These are phyloP conservation scores for Diaporthe batatas DNA, from an alignment of 2,329 filamentous ascomycete species.

Conservation along the genomic window DNA sequence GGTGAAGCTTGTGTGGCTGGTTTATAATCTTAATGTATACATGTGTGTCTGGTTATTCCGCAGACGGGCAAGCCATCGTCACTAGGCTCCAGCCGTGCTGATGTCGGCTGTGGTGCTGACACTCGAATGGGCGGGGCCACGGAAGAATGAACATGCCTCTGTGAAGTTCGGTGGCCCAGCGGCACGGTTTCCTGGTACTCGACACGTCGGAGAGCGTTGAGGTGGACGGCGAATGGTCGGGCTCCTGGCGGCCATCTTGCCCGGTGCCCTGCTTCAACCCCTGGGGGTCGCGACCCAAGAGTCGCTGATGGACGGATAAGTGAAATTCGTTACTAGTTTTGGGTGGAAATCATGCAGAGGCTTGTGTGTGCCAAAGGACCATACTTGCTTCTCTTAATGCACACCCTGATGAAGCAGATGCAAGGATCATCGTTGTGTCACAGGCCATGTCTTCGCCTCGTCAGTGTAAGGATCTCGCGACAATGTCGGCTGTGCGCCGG, in stretches of 20 bases:
- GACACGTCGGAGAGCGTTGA: background rate
- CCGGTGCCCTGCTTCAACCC: background rate
- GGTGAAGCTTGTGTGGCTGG: slow-evolving; percentile 16
- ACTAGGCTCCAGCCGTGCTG: slow-evolving; percentile 21
- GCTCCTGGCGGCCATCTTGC: background rate
- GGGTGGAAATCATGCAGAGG: background rate
- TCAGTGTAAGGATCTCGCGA: slow-evolving; percentile 12
- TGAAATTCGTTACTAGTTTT: slow-evolving; percentile 25
- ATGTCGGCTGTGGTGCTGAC: slow-evolving; percentile 8
- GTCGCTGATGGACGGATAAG: background rate
- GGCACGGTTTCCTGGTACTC: slow-evolving; percentile 13
- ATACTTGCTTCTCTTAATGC: slow-evolving; percentile 24
- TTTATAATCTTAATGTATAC: slow-evolving; percentile 19
- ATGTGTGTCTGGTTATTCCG: slow-evolving; percentile 10
- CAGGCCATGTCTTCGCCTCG: background rate
- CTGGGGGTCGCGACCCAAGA: slow-evolving; percentile 19
- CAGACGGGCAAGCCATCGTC: slow-evolving; percentile 21
- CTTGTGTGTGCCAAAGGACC: slow-evolving; percentile 12
- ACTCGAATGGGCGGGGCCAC: background rate
- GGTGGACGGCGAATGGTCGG: background rate
- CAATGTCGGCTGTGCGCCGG: slow-evolving; percentile 7
- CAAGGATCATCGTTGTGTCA: slow-evolving; percentile 25
- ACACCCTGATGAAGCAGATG: slow-evolving; percentile 10
- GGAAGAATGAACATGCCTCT: background rate
- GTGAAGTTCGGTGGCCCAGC: background rate